Conservation (phyloP, 345 rosid genomes). For the Lagerstroemia speciosa region DNA sequence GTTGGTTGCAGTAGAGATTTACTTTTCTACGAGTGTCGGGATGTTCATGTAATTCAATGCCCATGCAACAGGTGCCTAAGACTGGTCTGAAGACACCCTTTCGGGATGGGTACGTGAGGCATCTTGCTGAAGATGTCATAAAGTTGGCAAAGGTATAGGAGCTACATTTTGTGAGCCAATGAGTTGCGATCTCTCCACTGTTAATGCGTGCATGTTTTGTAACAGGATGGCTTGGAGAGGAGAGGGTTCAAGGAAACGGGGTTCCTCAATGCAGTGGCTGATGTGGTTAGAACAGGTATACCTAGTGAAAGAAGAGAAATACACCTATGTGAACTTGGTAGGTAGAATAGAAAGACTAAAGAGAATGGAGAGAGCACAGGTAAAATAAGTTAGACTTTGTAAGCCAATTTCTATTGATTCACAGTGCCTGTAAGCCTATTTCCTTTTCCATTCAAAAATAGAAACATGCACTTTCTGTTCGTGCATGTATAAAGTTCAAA, state of each 20-base stretch:
- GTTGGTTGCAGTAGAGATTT: background rate
- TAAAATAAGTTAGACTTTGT: background rate
- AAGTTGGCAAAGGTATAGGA: constrained; percentile 64
- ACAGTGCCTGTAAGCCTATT: background rate
- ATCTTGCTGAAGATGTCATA: constrained; percentile 77
- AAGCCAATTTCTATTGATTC: background rate
- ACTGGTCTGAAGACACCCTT: constrained; percentile 85
- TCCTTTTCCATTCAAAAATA: background rate
- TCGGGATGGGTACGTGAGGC: constrained; percentile 68
- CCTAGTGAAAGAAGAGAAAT: background rate
- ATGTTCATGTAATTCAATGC: constrained; percentile 11
- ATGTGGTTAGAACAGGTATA: constrained; percentile 88
- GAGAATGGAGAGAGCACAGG: background rate
- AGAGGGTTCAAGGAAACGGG: constrained; percentile 90
- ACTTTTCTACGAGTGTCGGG: background rate
- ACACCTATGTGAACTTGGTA: background rate
- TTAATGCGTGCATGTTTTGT: constrained; percentile 4
- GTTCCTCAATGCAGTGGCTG: constrained; percentile 70
- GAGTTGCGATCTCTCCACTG: background rate
- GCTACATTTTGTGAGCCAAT: background rate
- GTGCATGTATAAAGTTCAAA: background rate
- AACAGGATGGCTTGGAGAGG: constrained; percentile 89
- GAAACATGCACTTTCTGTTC: background rate
- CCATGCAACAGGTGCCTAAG: constrained; percentile 58
- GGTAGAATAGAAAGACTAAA: background rate